Conservation (phyloP, 768 basidiomycete genomes). For the Scleroderma bovista region DNA sequence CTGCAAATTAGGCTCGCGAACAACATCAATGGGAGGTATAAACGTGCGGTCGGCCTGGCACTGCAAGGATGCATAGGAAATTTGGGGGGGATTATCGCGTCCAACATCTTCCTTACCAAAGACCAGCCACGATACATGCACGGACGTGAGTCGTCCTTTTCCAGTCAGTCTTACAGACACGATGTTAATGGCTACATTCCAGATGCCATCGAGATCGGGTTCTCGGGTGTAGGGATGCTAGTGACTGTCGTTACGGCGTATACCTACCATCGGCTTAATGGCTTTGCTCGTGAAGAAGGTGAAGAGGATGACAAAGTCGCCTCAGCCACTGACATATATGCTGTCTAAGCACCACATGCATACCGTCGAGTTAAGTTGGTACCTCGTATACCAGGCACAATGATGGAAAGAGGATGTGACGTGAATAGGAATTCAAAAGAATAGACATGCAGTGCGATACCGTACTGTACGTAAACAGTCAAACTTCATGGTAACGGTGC, state of each 20-base stretch:
- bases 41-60: constrained; percentile 2
- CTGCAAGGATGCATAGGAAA: constrained; percentile 38
- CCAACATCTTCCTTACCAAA: constrained; percentile 50
- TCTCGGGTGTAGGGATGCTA: background rate
- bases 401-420: too few relatives aligned
- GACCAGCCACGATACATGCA: constrained; percentile 55
- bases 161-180: background rate
- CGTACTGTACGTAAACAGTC: too few relatives aligned
- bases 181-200: background rate
- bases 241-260: background rate
- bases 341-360: background rate
- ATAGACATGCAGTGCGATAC: too few relatives aligned
- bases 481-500: too few relatives aligned
- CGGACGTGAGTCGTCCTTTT: constrained; percentile 42
- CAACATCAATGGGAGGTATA: constrained; percentile 1
- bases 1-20: constrained; percentile 1
- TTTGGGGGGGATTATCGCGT: constrained; percentile 26
- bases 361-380: background rate
- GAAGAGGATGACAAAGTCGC: background rate
- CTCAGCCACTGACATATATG: background rate
- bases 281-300: background rate
- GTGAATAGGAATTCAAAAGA: too few relatives aligned
- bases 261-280: background rate
- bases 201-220: background rate
- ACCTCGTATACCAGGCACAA: background rate